Base-by-base conservation (phyloP, 371 early-diverging fungal genomes). In the Apophysomyces variabilis region DNA sequence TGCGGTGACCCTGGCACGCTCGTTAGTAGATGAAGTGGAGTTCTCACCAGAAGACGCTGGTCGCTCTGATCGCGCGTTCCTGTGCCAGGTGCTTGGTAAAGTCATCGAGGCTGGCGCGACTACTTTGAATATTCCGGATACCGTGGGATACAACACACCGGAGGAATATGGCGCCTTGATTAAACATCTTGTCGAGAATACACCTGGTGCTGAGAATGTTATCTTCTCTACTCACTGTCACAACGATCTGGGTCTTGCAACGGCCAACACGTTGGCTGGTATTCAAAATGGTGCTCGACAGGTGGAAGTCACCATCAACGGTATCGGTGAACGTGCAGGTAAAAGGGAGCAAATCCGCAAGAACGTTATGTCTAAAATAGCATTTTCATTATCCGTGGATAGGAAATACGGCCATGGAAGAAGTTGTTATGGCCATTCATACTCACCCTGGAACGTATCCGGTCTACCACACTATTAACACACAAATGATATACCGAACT, bases 231-330 rank as follows among this genome's bases (percentile, higher is more conserved):
- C 95, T 7, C 98, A 98, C 70, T 98, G 98, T 77, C 98, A 98
- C 83, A 92, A 98, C 72, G 98, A 98, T 73, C 88, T 98, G 45
- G 98, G 98, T 45, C 85, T 98, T 39, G 97, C 98, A 38, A 96
- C 98, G 0, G 97, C 98, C 41, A 98, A 98, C 74, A 94, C 97
- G 0, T 82, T 98, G 18, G 89, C 96, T 41, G 98, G 96, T 63
- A 84, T 98, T 43, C 67, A 66, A 45, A 93, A 92, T 71, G 98
- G 98, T 54, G 96, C 96, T 11, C 88, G 97, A 11, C 98, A 98
- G 73, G 96, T 97, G 6, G 98, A 98, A 72, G 97, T 97, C 16
- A 95, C 98, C 0, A 92, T 98, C 75, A 96, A 97, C 84, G 97
- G 98, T 39, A 98, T 98, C 68, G 98, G 98, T 64, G 98, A 97